Evolutionary conservation across 2,329 filamentous ascomycete species (phyloP).

Genomic region (Teratosphaeriaceae sp.): DNA sequence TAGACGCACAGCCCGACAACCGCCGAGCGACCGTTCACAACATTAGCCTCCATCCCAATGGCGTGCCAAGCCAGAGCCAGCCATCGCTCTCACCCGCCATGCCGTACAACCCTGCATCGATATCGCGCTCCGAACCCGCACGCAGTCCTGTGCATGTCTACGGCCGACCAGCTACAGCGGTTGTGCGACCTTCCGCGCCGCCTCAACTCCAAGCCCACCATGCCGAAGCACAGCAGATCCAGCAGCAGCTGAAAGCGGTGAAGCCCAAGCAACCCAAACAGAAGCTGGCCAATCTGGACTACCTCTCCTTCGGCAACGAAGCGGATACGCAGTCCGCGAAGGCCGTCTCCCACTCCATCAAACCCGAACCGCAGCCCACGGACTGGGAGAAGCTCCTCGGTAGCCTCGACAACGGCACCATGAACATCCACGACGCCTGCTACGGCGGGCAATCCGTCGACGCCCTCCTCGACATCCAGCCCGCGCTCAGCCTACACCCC

Average conservation of each 20-base stretch:
- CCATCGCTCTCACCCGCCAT: conserved; percentile 39
- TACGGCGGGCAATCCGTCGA: conserved; percentile 58
- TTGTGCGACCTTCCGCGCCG: conserved; percentile 18
- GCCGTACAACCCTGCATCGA: conserved; percentile 37
- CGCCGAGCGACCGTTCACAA: conserved; percentile 38
- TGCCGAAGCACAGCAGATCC: conserved; percentile 5
- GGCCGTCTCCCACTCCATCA: conserved; percentile 22
- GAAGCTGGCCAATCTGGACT: conserved; percentile 39
- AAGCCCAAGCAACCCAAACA: conserved; percentile 5
- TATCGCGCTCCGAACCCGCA: conserved; percentile 42
- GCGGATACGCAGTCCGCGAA: conserved; percentile 12
- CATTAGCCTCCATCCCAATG: conserved; percentile 41
- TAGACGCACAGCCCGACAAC: conserved; percentile 24
- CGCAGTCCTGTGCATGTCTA: conserved; percentile 34
- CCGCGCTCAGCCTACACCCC: conserved; percentile 19
- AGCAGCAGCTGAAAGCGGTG: conserved; percentile 12
- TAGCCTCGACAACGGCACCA: conserved; percentile 69
- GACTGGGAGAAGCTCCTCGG: conserved; percentile 82
- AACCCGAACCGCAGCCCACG: conserved; percentile 44
- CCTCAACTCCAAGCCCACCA: conserved; percentile 8
- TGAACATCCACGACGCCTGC: conserved; percentile 79
- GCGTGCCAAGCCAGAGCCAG: conserved; percentile 43
- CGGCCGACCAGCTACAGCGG: conserved; percentile 22
- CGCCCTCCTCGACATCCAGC: conserved; percentile 38
- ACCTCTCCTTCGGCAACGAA: conserved; percentile 40